These are phyloP conservation scores for Ephemerocybe angulata DNA, from an alignment of 768 basidiomycete genomes.

Conservation along the genomic window DNA sequence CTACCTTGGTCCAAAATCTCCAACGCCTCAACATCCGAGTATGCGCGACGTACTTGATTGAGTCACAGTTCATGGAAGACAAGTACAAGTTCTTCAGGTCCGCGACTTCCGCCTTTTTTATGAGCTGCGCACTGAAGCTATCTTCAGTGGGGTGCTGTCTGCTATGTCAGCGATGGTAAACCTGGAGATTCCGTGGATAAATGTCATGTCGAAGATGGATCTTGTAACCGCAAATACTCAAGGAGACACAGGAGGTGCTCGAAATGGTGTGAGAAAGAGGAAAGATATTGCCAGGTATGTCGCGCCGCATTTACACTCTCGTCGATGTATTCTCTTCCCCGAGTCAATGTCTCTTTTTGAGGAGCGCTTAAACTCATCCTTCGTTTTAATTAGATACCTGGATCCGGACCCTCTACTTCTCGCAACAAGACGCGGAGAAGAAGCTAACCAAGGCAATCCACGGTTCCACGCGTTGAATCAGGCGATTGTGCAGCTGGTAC, in stretches of 20 bases:
- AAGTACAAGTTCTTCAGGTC: constrained; percentile 96
- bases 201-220: constrained; percentile 99
- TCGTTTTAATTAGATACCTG: constrained; percentile 83
- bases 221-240: constrained; percentile 70
- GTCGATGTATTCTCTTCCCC: neutral
- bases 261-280: constrained; percentile 69
- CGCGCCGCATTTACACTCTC: neutral
- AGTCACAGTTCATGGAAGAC: constrained; percentile 99
- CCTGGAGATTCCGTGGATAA: constrained; percentile 94
- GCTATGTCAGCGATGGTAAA: constrained; percentile 99
- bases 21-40: constrained; percentile 75
- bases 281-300: constrained; percentile 81
- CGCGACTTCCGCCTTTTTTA: neutral
- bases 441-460: constrained; percentile 57
- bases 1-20: constrained; percentile 77
- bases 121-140: neutral
- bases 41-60: constrained; percentile 90
- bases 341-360: neutral
- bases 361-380: neutral
- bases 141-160: constrained; percentile 79
- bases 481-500: constrained; percentile 90
- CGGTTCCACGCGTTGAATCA: constrained; percentile 92
- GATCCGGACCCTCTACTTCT: constrained; percentile 94
- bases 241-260: constrained; percentile 52
- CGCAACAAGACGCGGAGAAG: constrained; percentile 55